Conservation (phyloP, 2,329 filamentous ascomycete genomes). For the Fusarium mangiferae region DNA sequence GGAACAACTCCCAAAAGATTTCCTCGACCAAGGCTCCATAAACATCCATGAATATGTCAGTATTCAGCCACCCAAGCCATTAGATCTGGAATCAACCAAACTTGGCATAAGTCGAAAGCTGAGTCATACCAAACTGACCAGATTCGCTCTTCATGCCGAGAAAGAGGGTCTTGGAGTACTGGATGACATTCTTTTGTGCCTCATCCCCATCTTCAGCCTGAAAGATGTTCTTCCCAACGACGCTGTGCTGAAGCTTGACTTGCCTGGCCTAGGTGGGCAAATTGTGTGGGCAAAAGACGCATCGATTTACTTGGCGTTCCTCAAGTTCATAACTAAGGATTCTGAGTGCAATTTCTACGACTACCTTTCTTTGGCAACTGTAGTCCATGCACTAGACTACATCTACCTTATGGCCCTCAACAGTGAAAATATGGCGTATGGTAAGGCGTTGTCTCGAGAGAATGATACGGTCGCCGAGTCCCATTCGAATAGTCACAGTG, state of each 20-base stretch:
- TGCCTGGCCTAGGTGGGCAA: neutral
- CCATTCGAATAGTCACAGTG: rapidly evolving
- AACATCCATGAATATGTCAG: neutral
- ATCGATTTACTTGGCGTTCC: neutral
- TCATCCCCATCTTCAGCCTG: neutral
- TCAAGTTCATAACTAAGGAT: neutral
- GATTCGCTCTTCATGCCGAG: neutral
- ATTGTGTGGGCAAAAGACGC: neutral
- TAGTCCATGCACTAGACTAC: neutral
- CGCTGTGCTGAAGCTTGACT: neutral
- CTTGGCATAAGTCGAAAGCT: neutral
- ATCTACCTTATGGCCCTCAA: neutral
- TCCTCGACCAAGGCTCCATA: neutral
- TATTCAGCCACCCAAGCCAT: neutral
- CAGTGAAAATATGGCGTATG: neutral
- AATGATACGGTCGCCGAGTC: neutral
- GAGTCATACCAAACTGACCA: neutral
- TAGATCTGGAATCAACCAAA: neutral
- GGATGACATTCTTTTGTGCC: neutral
- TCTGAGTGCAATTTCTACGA: neutral
- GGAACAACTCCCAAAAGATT: neutral
- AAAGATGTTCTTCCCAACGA: neutral
- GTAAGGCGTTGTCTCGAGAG: neutral
- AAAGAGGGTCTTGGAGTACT: neutral
- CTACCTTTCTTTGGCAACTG: neutral